These are phyloP conservation scores for Pseudopyrenochaeta lycopersici DNA, from an alignment of 2,329 filamentous ascomycete genomes.

Conservation along the genomic window DNA sequence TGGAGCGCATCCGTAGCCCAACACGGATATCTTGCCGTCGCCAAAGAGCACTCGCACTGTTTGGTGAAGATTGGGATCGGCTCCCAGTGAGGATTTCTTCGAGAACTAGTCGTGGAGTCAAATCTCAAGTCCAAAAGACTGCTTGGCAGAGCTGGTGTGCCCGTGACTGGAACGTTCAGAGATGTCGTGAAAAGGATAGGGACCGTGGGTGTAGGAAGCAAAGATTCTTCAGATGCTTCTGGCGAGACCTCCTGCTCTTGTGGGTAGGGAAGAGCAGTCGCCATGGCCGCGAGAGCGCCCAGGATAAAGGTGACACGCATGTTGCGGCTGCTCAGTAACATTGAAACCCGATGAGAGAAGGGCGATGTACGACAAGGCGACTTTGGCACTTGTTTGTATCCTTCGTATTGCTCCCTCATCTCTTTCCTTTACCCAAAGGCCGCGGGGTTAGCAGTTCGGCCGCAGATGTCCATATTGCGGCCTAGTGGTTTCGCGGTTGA, in stretches of 20 bases:
- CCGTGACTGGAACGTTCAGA: constrained; percentile 33
- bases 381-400: constrained; percentile 9
- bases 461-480: constrained; percentile 16
- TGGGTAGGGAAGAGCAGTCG: constrained; percentile 17
- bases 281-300: constrained; percentile 8
- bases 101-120: neutral
- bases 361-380: neutral
- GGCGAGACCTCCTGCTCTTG: constrained; percentile 8
- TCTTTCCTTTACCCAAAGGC: constrained; percentile 11
- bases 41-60: constrained; percentile 53
- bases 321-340: constrained; percentile 1
- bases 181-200: constrained; percentile 24
- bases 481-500: constrained; percentile 7
- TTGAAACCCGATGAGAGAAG: neutral
- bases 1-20: constrained; percentile 41
- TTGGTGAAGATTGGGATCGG: constrained; percentile 64
- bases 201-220: constrained; percentile 24
- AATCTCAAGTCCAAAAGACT: neutral
- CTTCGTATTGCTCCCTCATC: constrained; percentile 3
- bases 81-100: constrained; percentile 61
- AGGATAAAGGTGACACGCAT: constrained; percentile 24
- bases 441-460: constrained; percentile 2
- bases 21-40: constrained; percentile 35
- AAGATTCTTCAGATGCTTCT: constrained; percentile 9
- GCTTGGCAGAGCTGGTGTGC: constrained; percentile 2